Evolutionary conservation across 345 rosid genomes (phyloP).

Genomic region (Arabidopsis suecica): DNA sequence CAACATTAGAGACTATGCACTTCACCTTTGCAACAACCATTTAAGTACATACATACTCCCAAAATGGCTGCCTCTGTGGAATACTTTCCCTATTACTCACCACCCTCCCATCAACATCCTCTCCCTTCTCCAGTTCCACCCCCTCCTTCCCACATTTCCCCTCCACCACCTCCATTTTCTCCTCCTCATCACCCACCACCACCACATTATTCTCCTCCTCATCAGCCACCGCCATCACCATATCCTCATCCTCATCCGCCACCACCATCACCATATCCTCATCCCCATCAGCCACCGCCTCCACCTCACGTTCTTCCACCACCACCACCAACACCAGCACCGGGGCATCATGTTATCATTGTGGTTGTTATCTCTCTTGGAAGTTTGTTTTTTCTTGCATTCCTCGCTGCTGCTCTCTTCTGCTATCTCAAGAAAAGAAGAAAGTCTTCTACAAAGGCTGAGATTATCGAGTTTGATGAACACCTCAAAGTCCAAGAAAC

Average conservation of each 20-base stretch:
- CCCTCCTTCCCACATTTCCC: conserved; percentile 30
- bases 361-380: conserved; percentile 67
- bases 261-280: conserved; percentile 52
- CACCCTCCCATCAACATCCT: conserved; percentile 41
- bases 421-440: conserved; percentile 60
- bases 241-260: conserved; percentile 33
- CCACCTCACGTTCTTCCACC: conserved; percentile 62
- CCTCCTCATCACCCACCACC: conserved; percentile 1
- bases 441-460: conserved; percentile 45
- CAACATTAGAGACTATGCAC: conserved; percentile 12
- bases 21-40: conserved; percentile 19
- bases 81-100: conserved; percentile 35
- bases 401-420: conserved; percentile 64
- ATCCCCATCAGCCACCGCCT: conserved; percentile 48
- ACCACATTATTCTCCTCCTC: conserved; percentile 29
- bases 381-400: conserved; percentile 63
- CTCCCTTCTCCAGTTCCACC: conserved; percentile 36
- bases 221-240: conserved; percentile 35
- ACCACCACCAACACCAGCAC: conserved; percentile 56
- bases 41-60: not conserved
- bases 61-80: conserved; percentile 32
- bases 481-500: conserved; percentile 60
- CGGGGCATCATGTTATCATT: conserved; percentile 60
- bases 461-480: conserved; percentile 53
- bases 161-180: conserved; percentile 27